phyloP scores from a whole-genome alignment of 805 yeast genomes.

The Ogataea haglerorum region DNA sequence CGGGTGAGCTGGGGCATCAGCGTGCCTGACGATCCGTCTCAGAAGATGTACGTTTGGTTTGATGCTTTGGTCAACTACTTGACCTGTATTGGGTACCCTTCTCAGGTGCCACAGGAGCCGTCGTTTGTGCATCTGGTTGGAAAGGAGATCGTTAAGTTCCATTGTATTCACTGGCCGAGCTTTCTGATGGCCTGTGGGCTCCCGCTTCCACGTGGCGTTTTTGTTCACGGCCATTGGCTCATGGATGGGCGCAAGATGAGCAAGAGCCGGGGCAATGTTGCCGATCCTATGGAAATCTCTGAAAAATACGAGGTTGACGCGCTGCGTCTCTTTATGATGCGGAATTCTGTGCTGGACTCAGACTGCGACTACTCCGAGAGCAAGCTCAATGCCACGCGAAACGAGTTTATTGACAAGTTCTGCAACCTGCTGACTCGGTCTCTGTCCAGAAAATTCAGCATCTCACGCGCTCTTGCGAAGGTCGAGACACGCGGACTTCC shows the following conservation, averaged over 20 bases:
- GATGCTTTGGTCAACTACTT: slow-evolving; percentile 88
- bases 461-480: slow-evolving; percentile 41
- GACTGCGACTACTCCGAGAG: slow-evolving; percentile 79
- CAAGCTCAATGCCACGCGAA: slow-evolving; percentile 49
- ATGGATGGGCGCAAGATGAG: slow-evolving; percentile 91
- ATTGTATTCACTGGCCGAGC: slow-evolving; percentile 92
- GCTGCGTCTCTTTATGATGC: slow-evolving; percentile 70
- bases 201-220: slow-evolving; percentile 64
- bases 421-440: slow-evolving; percentile 76
- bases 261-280: slow-evolving; percentile 88
- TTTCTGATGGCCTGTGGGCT: slow-evolving; percentile 80
- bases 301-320: slow-evolving; percentile 68
- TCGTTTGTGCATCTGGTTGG: slow-evolving; percentile 73
- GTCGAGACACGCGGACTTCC: slow-evolving; percentile 27
- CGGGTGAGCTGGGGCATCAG: slow-evolving; percentile 86
- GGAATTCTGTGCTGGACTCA: slow-evolving; percentile 66
- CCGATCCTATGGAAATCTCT: slow-evolving; percentile 75
- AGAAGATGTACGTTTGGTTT: slow-evolving; percentile 92
- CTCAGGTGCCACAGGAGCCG: slow-evolving; percentile 20
- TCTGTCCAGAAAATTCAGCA: slow-evolving; percentile 65
- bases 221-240: slow-evolving; percentile 95
- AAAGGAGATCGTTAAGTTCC: slow-evolving; percentile 86
- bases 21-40: slow-evolving; percentile 77
- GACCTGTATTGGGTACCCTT: slow-evolving; percentile 62
- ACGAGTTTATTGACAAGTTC: slow-evolving; percentile 72